Base-by-base conservation (phyloP, 2,329 filamentous ascomycete genomes). In the Ascochyta pisi region DNA sequence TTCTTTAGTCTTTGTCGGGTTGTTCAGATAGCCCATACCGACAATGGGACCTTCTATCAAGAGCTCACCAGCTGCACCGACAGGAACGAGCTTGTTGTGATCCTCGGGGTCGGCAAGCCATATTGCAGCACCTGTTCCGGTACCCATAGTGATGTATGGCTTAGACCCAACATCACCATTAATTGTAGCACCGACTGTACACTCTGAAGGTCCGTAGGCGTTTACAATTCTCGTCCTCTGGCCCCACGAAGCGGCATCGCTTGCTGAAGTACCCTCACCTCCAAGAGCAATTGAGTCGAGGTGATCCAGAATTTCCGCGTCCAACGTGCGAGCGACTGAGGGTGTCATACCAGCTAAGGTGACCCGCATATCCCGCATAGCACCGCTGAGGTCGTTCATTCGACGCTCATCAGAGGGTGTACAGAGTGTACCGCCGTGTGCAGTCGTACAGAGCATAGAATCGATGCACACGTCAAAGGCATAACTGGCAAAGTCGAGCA, bases 21-120 rank as follows among this genome's bases (percentile, higher is more conserved):
- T 74, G 45, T 74, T 70, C 19, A 76, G 49, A 26, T 76, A 76
- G 5, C 73, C 73, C 37, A 72, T 69, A 1, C 76, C 77, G 8
- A 80, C 73, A 27, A 76, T 83, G 0, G 83, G 82, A 0, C 85
- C 84, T 62, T 87, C 84, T 31, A 89, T 82, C 3, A 87, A 78
- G 2, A 89, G 74, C 64, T 89, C 86, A 15, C 73, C 74, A 46
- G 73, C 72, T 5, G 67, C 69, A 1, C 86, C 73, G 9, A 73
- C 56, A 0, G 74, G 73, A 0, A 75, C 70, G 2, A 75, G 65
- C 35, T 68, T 69, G 50, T 79, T 70, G 34, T 74, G 70, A 16
- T 79, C 62, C 10, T 65, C 57, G 0, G 77, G 75, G 31, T 82
- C 74, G 0, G 77, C 71, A 16, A 82, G 62, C 77, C 78, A 81